These are phyloP conservation scores for Saksenaea vasiformis DNA, from an alignment of 371 early-diverging fungal species.

Conservation along the genomic window DNA sequence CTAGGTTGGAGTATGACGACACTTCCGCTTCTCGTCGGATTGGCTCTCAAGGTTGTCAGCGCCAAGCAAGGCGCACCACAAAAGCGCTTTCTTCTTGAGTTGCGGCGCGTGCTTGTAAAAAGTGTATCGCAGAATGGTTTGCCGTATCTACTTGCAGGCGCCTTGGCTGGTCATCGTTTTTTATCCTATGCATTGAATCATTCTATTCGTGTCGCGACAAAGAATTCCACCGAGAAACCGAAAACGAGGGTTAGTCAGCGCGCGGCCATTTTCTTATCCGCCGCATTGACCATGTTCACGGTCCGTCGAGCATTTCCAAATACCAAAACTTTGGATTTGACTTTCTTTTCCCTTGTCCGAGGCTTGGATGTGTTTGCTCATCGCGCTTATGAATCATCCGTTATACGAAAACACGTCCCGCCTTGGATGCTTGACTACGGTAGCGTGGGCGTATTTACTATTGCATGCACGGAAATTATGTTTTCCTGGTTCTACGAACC, in stretches of 20 bases:
- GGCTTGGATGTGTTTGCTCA: conserved; percentile 62
- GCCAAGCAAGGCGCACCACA: conserved; percentile 8
- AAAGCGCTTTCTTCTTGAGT: conserved; percentile 14
- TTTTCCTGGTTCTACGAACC: conserved; percentile 66
- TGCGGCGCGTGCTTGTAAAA: conserved; percentile 23
- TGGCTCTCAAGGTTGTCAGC: conserved; percentile 19
- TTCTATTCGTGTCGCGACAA: background rate
- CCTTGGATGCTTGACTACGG: conserved; percentile 54
- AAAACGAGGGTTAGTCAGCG: background rate
- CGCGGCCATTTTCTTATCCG: conserved; percentile 27
- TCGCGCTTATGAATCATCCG: conserved; percentile 25
- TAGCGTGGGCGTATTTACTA: conserved; percentile 55
- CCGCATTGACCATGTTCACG: conserved; percentile 26
- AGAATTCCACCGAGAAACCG: conserved; percentile 7
- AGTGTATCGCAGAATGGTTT: conserved; percentile 42
- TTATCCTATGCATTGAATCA: conserved; percentile 12
- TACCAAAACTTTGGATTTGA: conserved; percentile 57
- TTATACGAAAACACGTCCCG: conserved; percentile 45
- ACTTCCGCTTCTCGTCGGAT: conserved; percentile 23
- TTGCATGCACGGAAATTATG: conserved; percentile 66
- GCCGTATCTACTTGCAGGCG: conserved; percentile 33
- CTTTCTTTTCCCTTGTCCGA: conserved; percentile 62
- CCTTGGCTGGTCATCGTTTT: conserved; percentile 39
- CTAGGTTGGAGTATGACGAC: conserved; percentile 43
- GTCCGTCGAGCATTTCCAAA: conserved; percentile 38